A percentile compares a stretch with the other conserved stretches of the same genome.
Conservation (phyloP, 768 basidiomycete species). For the Crepidotus variabilis region DNA sequence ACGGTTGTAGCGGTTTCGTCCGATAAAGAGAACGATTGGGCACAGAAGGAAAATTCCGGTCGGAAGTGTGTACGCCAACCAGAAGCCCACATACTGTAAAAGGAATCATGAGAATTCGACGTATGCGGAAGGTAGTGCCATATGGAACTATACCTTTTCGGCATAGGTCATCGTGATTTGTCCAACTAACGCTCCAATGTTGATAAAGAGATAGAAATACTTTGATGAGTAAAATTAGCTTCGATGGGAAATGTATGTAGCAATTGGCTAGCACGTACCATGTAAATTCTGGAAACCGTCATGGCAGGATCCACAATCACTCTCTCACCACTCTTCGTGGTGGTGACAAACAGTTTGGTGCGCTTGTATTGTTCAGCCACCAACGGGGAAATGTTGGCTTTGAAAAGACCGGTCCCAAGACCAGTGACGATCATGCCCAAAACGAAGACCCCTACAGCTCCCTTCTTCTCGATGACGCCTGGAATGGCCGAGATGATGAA, state of each 20-base stretch:
- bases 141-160: slow-evolving; percentile 40
- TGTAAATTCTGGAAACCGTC: slow-evolving; percentile 70
- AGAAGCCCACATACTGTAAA: slow-evolving; percentile 57
- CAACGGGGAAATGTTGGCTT: slow-evolving; percentile 73
- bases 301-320: slow-evolving; percentile 73
- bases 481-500: slow-evolving; percentile 66
- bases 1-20: slow-evolving; percentile 48
- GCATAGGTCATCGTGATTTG: slow-evolving; percentile 67
- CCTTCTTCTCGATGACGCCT: slow-evolving; percentile 52
- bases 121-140: not conserved
- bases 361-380: slow-evolving; percentile 73
- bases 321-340: slow-evolving; percentile 53
- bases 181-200: slow-evolving; percentile 66
- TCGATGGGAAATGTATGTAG: slow-evolving; percentile 11
- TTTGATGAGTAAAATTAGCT: slow-evolving; percentile 14
- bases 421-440: slow-evolving; percentile 63
- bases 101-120: not conserved
- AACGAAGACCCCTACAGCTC: slow-evolving; percentile 49
- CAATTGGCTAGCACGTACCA: slow-evolving; percentile 36
- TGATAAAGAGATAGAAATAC: slow-evolving; percentile 73
- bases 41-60: slow-evolving; percentile 51
- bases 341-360: slow-evolving; percentile 48
- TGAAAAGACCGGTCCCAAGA: slow-evolving; percentile 66
- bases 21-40: slow-evolving; percentile 54
- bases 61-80: slow-evolving; percentile 58